Conservation (phyloP, 805 yeast genomes). For the Pichia scutulata region DNA sequence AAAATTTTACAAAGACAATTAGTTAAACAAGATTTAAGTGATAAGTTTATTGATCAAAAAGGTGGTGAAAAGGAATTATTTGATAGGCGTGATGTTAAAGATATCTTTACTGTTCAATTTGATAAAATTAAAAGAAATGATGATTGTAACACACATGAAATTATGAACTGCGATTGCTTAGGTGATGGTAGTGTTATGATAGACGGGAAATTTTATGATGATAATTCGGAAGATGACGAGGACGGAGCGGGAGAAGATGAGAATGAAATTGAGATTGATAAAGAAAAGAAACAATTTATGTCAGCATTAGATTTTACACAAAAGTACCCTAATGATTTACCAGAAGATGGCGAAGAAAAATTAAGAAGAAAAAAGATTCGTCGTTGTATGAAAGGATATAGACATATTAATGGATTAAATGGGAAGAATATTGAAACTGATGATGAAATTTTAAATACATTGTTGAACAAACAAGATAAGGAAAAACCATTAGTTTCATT, state of each 20-base stretch:
- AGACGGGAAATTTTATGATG: slow-evolving; percentile 7
- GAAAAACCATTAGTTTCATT: slow-evolving; percentile 30
- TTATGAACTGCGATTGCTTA: slow-evolving; percentile 55
- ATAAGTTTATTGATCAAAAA: slow-evolving; percentile 49
- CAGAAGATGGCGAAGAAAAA: slow-evolving; percentile 23
- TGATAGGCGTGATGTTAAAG: slow-evolving; percentile 58
- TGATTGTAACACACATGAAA: slow-evolving; percentile 67
- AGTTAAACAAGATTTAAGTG: slow-evolving; percentile 73
- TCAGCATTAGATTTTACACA: slow-evolving; percentile 45
- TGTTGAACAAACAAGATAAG: slow-evolving; percentile 18
- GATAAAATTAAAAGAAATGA: slow-evolving; percentile 1
- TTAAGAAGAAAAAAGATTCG: slow-evolving; percentile 32
- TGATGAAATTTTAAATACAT: slow-evolving; percentile 29
- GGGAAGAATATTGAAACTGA: slow-evolving; percentile 15
- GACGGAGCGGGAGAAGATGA: slow-evolving; percentile 3
- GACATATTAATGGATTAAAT: slow-evolving; percentile 40
- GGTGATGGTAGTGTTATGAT: slow-evolving; percentile 40
- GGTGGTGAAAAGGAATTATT: slow-evolving; percentile 54
- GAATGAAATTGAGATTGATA: slow-evolving; percentile 16
- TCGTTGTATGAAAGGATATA: slow-evolving; percentile 53
- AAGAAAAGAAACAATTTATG: slow-evolving; percentile 37
- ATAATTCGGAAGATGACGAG: slow-evolving; percentile 1
- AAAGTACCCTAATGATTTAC: slow-evolving; percentile 17
- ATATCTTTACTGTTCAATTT: slow-evolving; percentile 53
- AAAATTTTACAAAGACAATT: slow-evolving; percentile 89